These are phyloP conservation scores for Larix kaempferi DNA, from an alignment of 75 land plant species.

Conservation along the genomic window DNA sequence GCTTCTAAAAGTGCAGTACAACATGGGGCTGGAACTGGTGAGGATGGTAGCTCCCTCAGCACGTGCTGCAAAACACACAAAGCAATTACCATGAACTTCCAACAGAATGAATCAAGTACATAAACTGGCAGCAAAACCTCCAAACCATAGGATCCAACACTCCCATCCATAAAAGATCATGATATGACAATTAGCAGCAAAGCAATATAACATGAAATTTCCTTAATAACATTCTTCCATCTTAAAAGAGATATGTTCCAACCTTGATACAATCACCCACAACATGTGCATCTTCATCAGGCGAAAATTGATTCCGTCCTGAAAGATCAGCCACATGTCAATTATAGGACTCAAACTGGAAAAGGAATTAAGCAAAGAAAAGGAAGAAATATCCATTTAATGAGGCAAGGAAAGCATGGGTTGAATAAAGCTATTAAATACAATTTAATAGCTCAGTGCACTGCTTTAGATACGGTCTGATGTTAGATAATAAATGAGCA, in stretches of 20 bases:
- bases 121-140: neutral
- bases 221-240: neutral
- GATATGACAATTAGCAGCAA: neutral
- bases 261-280: constrained; percentile 99
- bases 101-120: neutral
- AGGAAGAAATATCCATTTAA: neutral
- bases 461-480: neutral
- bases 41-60: constrained; percentile 93
- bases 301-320: constrained; percentile 82
- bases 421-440: neutral
- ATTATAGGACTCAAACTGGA: neutral
- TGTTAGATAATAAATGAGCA: neutral
- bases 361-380: neutral
- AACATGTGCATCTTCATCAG: constrained; percentile 97
- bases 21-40: constrained; percentile 99
- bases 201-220: neutral
- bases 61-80: constrained; percentile 60
- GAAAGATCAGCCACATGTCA: constrained; percentile 1
- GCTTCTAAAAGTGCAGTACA: constrained; percentile 99
- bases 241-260: neutral
- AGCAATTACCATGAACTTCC: neutral
- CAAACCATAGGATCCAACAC: neutral
- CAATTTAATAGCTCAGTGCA: neutral
- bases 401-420: neutral
- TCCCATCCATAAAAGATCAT: neutral